Evolutionary conservation across 202 grass and related monocot genomes (phyloP).

Genomic region (Bolboschoenoplectus hybrid): DNA sequence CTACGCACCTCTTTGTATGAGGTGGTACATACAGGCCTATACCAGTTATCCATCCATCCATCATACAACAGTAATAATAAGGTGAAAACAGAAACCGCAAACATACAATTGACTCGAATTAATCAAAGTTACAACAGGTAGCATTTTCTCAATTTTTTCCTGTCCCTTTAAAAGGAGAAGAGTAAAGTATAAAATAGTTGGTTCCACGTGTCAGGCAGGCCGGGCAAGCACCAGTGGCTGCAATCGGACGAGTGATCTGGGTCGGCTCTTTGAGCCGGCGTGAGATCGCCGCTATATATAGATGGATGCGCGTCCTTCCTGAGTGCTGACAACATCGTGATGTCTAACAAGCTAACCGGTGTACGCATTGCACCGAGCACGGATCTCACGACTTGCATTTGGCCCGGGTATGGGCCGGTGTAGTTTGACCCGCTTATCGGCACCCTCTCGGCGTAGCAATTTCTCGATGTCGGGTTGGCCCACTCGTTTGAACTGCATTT

Average conservation of each 20-base stretch:
- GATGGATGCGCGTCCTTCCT: slow-evolving; percentile 86
- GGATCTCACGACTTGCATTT: slow-evolving; percentile 47
- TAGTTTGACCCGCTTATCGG: slow-evolving; percentile 53
- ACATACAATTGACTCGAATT: background rate
- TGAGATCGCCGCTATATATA: slow-evolving; percentile 73
- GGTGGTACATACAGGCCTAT: no score
- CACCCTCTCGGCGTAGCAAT: slow-evolving; percentile 73
- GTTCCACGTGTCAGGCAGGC: slow-evolving; percentile 95
- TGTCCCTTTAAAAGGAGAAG: slow-evolving; percentile 53
- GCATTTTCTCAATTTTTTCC: background rate
- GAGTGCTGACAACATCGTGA: slow-evolving; percentile 61
- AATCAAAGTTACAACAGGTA: background rate
- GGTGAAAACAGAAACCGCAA: background rate
- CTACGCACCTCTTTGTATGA: no score
- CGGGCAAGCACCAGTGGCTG: slow-evolving; percentile 92
- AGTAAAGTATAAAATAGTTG: slow-evolving; percentile 80
- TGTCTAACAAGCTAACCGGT: slow-evolving; percentile 57
- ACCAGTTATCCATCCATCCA: no score
- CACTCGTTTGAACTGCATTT: slow-evolving; percentile 63
- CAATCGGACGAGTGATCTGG: slow-evolving; percentile 65
- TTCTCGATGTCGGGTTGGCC: slow-evolving; percentile 57
- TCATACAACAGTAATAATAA: no score
- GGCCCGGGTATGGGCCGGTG: slow-evolving; percentile 39
- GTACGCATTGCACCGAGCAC: slow-evolving; percentile 61
- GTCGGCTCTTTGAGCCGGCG: slow-evolving; percentile 62